Percentiles rank a stretch among this genome's conserved stretches.
Evolutionary conservation across 192 early-diverging fungal species (phyloP).

Genomic region (Phycomyces nitens): DNA sequence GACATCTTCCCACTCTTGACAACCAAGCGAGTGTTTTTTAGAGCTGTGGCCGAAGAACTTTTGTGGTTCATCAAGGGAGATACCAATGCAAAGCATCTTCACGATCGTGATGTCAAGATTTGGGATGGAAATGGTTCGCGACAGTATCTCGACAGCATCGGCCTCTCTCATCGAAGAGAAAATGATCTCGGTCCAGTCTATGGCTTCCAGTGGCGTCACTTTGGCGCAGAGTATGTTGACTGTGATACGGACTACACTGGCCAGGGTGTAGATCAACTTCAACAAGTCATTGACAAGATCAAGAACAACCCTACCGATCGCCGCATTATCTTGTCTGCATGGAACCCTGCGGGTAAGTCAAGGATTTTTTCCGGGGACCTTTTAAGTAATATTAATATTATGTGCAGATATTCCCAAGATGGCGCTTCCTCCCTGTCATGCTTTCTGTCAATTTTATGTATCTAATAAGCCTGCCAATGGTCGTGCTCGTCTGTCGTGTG

Average conservation of each 20-base stretch:
- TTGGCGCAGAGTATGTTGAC: slow-evolving; percentile 87
- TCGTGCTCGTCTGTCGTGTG: slow-evolving; percentile 73
- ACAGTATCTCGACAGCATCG: slow-evolving; percentile 82
- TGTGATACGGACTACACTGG: slow-evolving; percentile 85
- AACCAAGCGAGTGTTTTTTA: slow-evolving; percentile 91
- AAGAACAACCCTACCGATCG: slow-evolving; percentile 82
- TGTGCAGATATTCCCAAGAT: slow-evolving; percentile 67
- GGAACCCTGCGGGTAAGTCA: slow-evolving; percentile 88
- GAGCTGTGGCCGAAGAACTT: slow-evolving; percentile 90
- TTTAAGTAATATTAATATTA: not conserved
- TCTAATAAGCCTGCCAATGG: slow-evolving; percentile 54
- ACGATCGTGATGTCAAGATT: slow-evolving; percentile 72
- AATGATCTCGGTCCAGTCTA: slow-evolving; percentile 96
- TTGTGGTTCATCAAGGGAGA: slow-evolving; percentile 93
- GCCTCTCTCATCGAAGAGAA: slow-evolving; percentile 66
- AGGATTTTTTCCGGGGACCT: not conserved
- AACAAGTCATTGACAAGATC: slow-evolving; percentile 83
- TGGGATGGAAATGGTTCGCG: slow-evolving; percentile 92
- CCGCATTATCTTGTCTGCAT: slow-evolving; percentile 91
- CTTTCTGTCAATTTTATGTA: slow-evolving; percentile 97
- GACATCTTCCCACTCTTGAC: slow-evolving; percentile 85
- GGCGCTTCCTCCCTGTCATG: slow-evolving; percentile 97
- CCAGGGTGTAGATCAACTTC: slow-evolving; percentile 91
- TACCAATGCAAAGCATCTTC: slow-evolving; percentile 76
- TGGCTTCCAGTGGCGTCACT: slow-evolving; percentile 99